Base-by-base conservation (phyloP, 2,329 filamentous ascomycete genomes). In the Pseudopyrenochaeta lycopersici region DNA sequence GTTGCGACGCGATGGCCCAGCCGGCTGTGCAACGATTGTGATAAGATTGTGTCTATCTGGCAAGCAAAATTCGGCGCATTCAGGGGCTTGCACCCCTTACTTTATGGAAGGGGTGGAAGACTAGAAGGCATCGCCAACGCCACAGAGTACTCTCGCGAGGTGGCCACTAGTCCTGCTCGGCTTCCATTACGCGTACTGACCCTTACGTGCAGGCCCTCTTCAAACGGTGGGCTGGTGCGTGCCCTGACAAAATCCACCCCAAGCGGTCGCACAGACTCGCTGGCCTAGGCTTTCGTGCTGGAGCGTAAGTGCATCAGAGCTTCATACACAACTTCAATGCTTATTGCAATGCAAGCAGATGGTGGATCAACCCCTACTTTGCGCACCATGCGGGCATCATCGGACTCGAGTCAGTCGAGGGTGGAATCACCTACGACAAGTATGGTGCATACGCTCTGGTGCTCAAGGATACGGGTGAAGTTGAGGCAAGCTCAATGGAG, bases 331-430 rank as follows among this genome's bases (percentile, higher is more conserved):
- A 21, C 14, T 14, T 27, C 7, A n/a, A 31, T 32, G 20, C 54
- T 65, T n/a, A 64, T 43, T 1, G n/a, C n/a, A 2, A n/a, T 15
- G n/a, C n/a, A 7, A 31, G 18, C 17, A 82, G 80, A 23, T 82
- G 80, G 80, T 82, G 80, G 80, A 79, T 82, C 57, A 80, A 76
- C 45, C 59, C 77, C 20, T 64, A 81, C 12, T 81, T 81, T 53
- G 80, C 80, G 6, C 76, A 77, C 38, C 74, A 77, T 29, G 79
- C 75, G 41, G 80, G 80, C 36, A 81, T 82, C 41, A 80, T 82
- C 52, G 78, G 81, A 49, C 67, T 73, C 27, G 69, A 70, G 15
- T 70, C 73, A n/a, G 65, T 73, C 1, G 68, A 77, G 14, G 78
- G 79, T 12, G 75, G 79, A 3, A 77, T 80, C 23, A 76, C 76